These are phyloP conservation scores for Didymella pomorum DNA, from an alignment of 2,329 filamentous ascomycete genomes.

Conservation along the genomic window DNA sequence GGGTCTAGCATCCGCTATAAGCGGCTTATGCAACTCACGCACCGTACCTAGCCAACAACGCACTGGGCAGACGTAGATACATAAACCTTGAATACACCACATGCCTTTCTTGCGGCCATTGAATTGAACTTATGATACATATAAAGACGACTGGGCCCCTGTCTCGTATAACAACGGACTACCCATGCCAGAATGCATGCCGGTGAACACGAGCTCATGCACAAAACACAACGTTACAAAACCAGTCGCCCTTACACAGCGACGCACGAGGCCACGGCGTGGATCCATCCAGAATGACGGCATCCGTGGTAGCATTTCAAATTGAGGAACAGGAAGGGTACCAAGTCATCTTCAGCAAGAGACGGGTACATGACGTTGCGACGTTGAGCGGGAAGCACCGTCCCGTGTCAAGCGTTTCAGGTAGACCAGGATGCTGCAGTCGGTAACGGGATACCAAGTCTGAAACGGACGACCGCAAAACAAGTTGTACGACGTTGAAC, in stretches of 20 bases:
- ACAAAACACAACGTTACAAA: neutral
- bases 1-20: neutral
- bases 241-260: neutral
- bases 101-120: neutral
- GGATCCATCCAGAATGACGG: conserved; percentile 3
- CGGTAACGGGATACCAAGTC: conserved; percentile 10
- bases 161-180: neutral
- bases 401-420: conserved; percentile 15
- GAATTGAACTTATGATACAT: neutral
- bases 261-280: neutral
- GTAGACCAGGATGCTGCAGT: conserved; percentile 8
- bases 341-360: neutral
- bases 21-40: neutral
- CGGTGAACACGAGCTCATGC: neutral
- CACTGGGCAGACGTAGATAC: neutral
- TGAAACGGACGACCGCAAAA: conserved; percentile 11
- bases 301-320: conserved; percentile 15
- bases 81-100: neutral
- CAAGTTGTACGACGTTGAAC: conserved; percentile 13
- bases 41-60: neutral
- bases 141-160: neutral
- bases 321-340: conserved; percentile 8
- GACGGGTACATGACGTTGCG: neutral
- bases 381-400: conserved; percentile 1
- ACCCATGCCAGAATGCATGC: neutral